Conservation (phyloP, 1,284 basidiomycete genomes). For the Naganishia albida region DNA sequence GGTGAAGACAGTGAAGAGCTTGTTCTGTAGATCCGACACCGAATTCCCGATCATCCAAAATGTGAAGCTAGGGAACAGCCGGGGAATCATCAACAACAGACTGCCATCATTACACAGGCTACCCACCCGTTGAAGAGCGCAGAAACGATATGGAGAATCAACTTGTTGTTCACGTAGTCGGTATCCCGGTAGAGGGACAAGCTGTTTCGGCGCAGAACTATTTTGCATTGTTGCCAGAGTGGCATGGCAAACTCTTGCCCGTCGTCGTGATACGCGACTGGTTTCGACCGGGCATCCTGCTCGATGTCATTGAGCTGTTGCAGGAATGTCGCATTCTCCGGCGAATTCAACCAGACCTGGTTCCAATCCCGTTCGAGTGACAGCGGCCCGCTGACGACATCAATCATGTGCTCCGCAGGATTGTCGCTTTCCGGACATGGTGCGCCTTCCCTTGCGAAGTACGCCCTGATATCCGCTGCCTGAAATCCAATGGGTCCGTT, state of each 20-base stretch:
- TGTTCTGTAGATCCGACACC: conserved; percentile 34
- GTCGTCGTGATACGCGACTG: conserved; percentile 11
- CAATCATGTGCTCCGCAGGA: conserved; percentile 55
- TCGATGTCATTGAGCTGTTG: conserved; percentile 51
- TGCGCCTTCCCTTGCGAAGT: conserved; percentile 56
- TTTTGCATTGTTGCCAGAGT: conserved; percentile 17
- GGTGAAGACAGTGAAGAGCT: conserved; percentile 48
- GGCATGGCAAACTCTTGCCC: conserved; percentile 19
- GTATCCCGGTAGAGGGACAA: conserved; percentile 42
- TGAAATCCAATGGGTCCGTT: conserved; percentile 48
- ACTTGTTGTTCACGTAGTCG: conserved; percentile 50
- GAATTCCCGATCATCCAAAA: conserved; percentile 32
- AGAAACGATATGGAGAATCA: conserved; percentile 40
- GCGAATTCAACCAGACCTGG: conserved; percentile 64
- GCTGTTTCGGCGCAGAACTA: conserved; percentile 1
- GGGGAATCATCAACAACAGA: neutral
- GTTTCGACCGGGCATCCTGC: conserved; percentile 2
- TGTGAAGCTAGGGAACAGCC: conserved; percentile 44
- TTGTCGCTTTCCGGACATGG: conserved; percentile 53
- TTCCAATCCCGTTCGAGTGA: conserved; percentile 65
- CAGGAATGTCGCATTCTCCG: conserved; percentile 51
- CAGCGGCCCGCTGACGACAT: conserved; percentile 57
- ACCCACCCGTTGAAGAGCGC: conserved; percentile 46
- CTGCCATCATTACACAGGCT: neutral
- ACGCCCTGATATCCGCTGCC: conserved; percentile 52